Base-by-base conservation (phyloP, 139 green algal genomes). In the Gonium pectorale region DNA sequence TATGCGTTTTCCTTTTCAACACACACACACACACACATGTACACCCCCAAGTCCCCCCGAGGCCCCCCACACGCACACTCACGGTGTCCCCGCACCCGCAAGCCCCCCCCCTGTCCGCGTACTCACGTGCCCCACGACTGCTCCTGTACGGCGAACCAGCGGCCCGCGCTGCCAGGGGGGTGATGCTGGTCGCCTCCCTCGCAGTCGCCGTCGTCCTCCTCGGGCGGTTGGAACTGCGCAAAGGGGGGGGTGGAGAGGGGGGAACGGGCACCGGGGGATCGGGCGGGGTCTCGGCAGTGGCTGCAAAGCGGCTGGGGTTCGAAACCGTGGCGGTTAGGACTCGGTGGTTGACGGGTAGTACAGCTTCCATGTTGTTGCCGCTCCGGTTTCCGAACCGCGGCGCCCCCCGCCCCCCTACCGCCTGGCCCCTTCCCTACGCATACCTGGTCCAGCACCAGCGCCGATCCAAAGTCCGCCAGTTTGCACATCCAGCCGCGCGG, bases 81-180 rank as follows among this genome's bases (percentile, higher is more conserved):
- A n/a, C n/a, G n/a, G n/a, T n/a, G n/a, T 29, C 35, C 13, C 5
- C 40, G 8, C 19, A 75, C 22, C 38, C 15, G 15, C 43, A 56
- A 5, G 2, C 38, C 15, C 67, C 52, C 24, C 8, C 35, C 37
- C 52, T 3, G 24, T 11, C 8, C 4, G 5, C 7, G 31, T 3
- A 60, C 75, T 82, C 43, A 82, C 75, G 77, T 83, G 43, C 77
- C 77, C 62, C 77, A 83, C 35, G 77, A 73, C 77, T 83, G 60
- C 62, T 83, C 77, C 62, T 83, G 77, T 2, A 83, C n/a, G 21
- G 77, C 44, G 62, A 49, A 83, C 77, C 77, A 83, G 22, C 77
- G 31, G 43, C 62, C 77, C 17, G 24, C 59, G 59, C 73, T 54
- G 2, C 52, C 33, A n/a, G n/a, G n/a, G n/a, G n/a, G n/a, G n/a